Percentiles rank a stretch among this genome's conserved stretches.
Evolutionary conservation across 1,284 basidiomycete genomes (phyloP).

Genomic region (Gomphus bonarii): DNA sequence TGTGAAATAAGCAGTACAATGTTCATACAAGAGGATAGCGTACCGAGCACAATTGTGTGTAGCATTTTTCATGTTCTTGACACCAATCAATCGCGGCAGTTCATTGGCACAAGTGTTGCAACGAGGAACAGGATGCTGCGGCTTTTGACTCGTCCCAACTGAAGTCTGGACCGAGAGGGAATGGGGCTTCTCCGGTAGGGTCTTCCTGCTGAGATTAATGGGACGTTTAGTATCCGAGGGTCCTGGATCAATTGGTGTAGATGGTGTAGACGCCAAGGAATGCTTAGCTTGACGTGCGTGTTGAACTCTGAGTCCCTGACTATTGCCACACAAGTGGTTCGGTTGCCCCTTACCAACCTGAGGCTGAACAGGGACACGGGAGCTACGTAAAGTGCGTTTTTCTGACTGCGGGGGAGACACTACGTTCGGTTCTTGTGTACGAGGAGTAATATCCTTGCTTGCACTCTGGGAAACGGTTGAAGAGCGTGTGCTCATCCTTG

Average conservation of each 20-base stretch:
- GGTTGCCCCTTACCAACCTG: neutral
- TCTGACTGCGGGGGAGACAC: neutral
- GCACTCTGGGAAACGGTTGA: neutral
- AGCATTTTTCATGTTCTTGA: neutral
- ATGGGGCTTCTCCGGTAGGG: neutral
- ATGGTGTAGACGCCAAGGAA: neutral
- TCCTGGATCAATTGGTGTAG: neutral
- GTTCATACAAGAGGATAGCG: neutral
- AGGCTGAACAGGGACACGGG: neutral
- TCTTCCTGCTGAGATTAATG: neutral
- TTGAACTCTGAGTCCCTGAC: neutral
- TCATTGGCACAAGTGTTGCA: conserved; percentile 6
- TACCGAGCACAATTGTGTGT: conserved; percentile 5
- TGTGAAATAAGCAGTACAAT: neutral
- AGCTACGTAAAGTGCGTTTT: neutral
- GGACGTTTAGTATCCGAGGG: neutral
- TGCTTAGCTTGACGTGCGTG: neutral
- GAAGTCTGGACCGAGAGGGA: neutral
- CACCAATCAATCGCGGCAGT: neutral
- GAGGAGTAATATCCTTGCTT: neutral
- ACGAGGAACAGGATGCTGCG: conserved; percentile 1
- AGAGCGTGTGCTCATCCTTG: conserved; percentile 6
- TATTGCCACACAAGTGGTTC: neutral
- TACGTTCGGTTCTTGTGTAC: neutral
- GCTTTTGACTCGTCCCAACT: neutral